Evolutionary conservation across 2,329 filamentous ascomycete genomes (phyloP).

Genomic region (Colletotrichum sp.): DNA sequence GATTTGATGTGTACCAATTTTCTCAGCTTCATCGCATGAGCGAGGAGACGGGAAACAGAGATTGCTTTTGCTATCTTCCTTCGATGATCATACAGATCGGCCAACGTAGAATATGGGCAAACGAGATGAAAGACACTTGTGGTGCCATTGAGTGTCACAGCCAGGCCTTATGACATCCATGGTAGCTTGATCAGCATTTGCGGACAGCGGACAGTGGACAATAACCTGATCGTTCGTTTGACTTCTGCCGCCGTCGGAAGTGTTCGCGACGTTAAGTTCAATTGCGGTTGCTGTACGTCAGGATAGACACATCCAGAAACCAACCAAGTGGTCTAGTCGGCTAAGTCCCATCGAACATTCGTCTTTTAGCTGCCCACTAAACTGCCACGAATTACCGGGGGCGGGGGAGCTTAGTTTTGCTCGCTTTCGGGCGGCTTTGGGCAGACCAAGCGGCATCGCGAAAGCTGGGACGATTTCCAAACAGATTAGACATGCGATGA

Average conservation of each 20-base stretch:
- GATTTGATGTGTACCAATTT: not conserved
- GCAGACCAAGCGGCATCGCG: not conserved
- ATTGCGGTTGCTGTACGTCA: not conserved
- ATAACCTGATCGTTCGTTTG: not conserved
- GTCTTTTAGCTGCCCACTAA: not conserved
- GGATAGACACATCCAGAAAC: not conserved
- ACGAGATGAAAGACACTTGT: not conserved
- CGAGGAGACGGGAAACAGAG: not conserved
- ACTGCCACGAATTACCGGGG: not conserved
- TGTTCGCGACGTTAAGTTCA: not conserved
- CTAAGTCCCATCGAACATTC: not conserved
- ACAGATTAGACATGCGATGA: not conserved
- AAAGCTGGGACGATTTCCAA: not conserved
- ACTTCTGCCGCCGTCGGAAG: not conserved
- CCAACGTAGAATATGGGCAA: not conserved
- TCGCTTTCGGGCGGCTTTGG: constrained; percentile 12
- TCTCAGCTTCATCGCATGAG: not conserved
- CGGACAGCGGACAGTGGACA: not conserved
- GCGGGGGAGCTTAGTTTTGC: not conserved
- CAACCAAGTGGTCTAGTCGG: not conserved
- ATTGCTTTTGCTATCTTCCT: not conserved
- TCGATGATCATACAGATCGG: not conserved
- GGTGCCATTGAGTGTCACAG: not conserved
- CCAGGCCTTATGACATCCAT: not conserved
- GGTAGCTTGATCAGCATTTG: not conserved